Evolutionary conservation across 139 green algal genomes (phyloP), one percentile per base, ranked within the genome.

Genomic region (Penium margaritaceum): DNA sequence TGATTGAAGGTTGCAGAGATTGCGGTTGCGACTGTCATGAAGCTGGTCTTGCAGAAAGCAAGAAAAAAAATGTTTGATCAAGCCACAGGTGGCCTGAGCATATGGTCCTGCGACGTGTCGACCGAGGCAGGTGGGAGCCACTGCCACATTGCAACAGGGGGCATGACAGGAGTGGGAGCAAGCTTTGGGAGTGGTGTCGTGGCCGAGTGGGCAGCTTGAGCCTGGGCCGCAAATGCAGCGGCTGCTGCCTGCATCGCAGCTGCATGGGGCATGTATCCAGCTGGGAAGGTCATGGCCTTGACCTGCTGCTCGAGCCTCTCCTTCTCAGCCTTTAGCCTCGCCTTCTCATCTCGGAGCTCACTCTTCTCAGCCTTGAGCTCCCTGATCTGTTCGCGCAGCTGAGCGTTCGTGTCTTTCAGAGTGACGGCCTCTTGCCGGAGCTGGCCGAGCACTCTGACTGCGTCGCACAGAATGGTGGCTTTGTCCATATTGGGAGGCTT

Each of bases 401-500:
- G 74, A 9, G 5, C 3, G 29, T 78, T 80, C 21, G 9, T 32
- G 3, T 76, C 74, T 39, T 68, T 51, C 41, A 80, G 41, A 51
- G 78, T 15, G 15, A 17, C 81, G 34, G 84, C 75, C 68, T 92
- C 86, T 2, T 84, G 74, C 14, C 76, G 77, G 5, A 89, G 58
- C 55, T 88, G 81, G 66, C 76, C 68, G 21, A 92, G 72, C 19
- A 84, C 81, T 39, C 83, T 83, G 70, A 91, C 87, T 2, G 85
- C 83, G 54, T 92, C 88, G 3, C 30, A 57, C 29, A 92, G 76
- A 33, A 92, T 87, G 5, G 80, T 83, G 19, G 80, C 76, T 73
- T 90, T 90, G 75, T 92, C 88, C 46, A 83, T 88, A 72, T 91
- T 91, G 1, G 87, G 87, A 43, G 89, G 87, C 5, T 46, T 75